These are phyloP conservation scores for Coemansia reversa DNA, from an alignment of 192 early-diverging fungal species.

Conservation along the genomic window DNA sequence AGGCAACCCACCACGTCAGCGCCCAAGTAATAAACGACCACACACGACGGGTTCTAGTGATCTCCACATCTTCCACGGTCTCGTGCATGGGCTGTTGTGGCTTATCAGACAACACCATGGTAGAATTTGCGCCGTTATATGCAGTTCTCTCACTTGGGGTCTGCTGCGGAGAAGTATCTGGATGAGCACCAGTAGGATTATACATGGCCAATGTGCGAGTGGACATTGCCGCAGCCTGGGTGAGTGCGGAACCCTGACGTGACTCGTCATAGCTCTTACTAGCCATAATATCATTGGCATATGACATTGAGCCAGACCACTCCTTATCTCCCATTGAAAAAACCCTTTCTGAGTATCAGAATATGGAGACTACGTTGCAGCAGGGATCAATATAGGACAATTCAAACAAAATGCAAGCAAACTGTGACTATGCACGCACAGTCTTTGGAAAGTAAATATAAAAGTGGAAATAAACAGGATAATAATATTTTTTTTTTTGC, in stretches of 20 bases:
- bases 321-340: conserved; percentile 35
- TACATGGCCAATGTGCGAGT: conserved; percentile 30
- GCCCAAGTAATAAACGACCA: conserved; percentile 41
- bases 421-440: background rate
- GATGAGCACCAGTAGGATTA: conserved; percentile 1
- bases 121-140: conserved; percentile 18
- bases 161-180: conserved; percentile 15
- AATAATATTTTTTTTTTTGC: background rate
- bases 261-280: conserved; percentile 27
- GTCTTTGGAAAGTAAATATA: background rate
- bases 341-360: background rate
- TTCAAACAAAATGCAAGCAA: background rate
- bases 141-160: conserved; percentile 32
- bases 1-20: conserved; percentile 50
- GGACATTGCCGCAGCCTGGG: conserved; percentile 12
- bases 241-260: background rate
- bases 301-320: conserved; percentile 42
- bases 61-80: conserved; percentile 44
- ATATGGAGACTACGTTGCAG: background rate
- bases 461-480: background rate
- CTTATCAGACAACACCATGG: conserved; percentile 16
- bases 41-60: conserved; percentile 27
- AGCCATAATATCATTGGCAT: conserved; percentile 36
- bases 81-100: conserved; percentile 28
- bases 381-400: background rate